A percentile compares a stretch with the other conserved stretches of the same genome.
Evolutionary conservation across 1,284 basidiomycete species (phyloP).

Genomic region (Rhodotorula glutinis): DNA sequence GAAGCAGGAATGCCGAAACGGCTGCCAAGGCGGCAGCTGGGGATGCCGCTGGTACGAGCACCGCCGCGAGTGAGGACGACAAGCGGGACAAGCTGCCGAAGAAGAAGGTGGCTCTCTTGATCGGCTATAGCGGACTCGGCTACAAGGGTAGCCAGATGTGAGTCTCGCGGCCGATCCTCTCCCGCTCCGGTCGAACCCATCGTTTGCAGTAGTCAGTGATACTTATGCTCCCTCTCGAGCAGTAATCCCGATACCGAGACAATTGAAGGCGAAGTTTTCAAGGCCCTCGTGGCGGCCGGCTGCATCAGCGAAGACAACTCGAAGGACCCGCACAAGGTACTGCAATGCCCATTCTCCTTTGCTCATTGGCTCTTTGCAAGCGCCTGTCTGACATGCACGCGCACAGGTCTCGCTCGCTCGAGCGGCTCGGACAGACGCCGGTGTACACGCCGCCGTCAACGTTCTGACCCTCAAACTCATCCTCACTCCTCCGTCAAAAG

Average conservation of each 20-base stretch:
- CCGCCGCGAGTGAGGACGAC: conserved; percentile 7
- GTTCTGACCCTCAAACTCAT: conserved; percentile 87
- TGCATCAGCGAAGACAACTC: conserved; percentile 92
- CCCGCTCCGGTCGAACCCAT: too few relatives aligned
- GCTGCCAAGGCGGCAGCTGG: conserved; percentile 13
- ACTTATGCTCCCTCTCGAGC: neutral
- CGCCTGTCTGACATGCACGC: neutral
- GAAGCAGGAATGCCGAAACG: neutral
- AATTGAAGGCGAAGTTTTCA: conserved; percentile 87
- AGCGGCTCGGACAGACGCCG: conserved; percentile 92
- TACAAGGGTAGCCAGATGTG: conserved; percentile 97
- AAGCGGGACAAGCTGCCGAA: conserved; percentile 53
- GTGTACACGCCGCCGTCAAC: conserved; percentile 96
- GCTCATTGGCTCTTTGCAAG: too few relatives aligned
- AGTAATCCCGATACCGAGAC: conserved; percentile 62
- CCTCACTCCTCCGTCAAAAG: conserved; percentile 46
- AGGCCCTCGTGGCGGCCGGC: conserved; percentile 80
- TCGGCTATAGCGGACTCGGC: conserved; percentile 59
- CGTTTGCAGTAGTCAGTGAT: too few relatives aligned
- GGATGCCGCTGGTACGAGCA: conserved; percentile 13
- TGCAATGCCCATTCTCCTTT: neutral
- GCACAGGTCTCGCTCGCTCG: conserved; percentile 75
- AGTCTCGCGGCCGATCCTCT: too few relatives aligned
- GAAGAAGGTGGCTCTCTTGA: conserved; percentile 55
- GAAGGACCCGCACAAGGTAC: conserved; percentile 77